Conservation (phyloP, 169 alveolate species). For the Plasmodium sp. region DNA sequence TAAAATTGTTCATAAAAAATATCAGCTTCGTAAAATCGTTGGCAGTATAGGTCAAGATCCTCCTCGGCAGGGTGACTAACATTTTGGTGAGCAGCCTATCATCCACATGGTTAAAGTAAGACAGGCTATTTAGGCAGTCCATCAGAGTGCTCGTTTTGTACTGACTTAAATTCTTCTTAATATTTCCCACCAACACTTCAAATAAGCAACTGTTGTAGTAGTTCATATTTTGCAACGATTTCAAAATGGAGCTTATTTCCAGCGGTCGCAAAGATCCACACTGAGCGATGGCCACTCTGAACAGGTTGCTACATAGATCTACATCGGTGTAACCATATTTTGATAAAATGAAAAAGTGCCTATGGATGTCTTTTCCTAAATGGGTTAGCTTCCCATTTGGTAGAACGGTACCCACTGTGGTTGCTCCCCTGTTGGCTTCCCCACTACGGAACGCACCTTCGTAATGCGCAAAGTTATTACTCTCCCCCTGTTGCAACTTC, state of each 20-base stretch:
- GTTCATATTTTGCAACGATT: constrained; percentile 36
- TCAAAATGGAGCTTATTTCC: constrained; percentile 51
- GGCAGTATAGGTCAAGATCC: constrained; percentile 32
- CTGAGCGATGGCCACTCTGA: constrained; percentile 4
- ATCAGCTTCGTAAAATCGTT: constrained; percentile 37
- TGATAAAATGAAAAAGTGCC: constrained; percentile 27
- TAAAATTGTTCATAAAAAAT: constrained; percentile 49
- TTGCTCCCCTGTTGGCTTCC: neutral
- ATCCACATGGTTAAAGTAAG: constrained; percentile 40
- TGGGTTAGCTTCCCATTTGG: neutral
- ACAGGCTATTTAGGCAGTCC: constrained; percentile 45
- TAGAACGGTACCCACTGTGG: neutral
- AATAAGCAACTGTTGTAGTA: constrained; percentile 42
- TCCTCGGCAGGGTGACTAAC: constrained; percentile 42
- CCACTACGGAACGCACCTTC: neutral
- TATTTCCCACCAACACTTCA: neutral
- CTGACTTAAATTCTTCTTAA: constrained; percentile 54
- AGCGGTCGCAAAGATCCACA: constrained; percentile 18
- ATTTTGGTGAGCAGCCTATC: constrained; percentile 26
- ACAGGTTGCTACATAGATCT: constrained; percentile 11
- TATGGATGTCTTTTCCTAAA: constrained; percentile 19
- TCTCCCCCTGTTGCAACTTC: neutral
- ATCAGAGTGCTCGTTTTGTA: constrained; percentile 30
- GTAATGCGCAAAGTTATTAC: neutral
- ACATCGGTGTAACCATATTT: constrained; percentile 47